Conservation (phyloP, 2,329 filamentous ascomycete genomes). For the Metarhizium rileyi region DNA sequence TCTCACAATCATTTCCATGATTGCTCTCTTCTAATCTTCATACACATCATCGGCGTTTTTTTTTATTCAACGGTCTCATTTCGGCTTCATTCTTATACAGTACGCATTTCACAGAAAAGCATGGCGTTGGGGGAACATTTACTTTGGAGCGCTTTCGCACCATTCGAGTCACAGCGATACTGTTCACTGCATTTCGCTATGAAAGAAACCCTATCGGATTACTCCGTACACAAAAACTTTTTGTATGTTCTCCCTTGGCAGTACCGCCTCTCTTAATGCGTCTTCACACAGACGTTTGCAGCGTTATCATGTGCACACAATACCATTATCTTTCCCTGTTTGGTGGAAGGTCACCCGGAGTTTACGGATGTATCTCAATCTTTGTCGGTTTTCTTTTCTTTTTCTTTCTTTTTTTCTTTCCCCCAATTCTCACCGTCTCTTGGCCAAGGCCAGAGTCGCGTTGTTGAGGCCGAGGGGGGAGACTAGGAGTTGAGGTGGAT, state of each 20-base stretch:
- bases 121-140: slow-evolving; percentile 9
- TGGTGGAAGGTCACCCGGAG: not conserved
- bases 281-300: slow-evolving; percentile 5
- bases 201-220: not conserved
- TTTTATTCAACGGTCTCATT: not conserved
- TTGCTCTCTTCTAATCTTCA: not conserved
- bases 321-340: not conserved
- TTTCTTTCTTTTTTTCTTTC: not conserved
- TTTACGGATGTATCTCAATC: not conserved
- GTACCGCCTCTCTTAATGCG: slow-evolving; percentile 1
- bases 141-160: not conserved
- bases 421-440: not conserved
- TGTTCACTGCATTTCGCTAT: slow-evolving; percentile 1
- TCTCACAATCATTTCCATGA: not conserved
- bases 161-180: not conserved
- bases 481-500: slow-evolving; percentile 4
- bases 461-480: not conserved
- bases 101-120: slow-evolving; percentile 5
- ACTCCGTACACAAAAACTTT: not conserved
- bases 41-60: not conserved
- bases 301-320: slow-evolving; percentile 3
- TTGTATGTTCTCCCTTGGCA: not conserved
- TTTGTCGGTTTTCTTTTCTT: slow-evolving; percentile 1
- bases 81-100: not conserved
- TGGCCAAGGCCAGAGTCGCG: not conserved